These are phyloP conservation scores for Hemileccinum rubropunctum DNA, from an alignment of 768 basidiomycete genomes.

Conservation along the genomic window DNA sequence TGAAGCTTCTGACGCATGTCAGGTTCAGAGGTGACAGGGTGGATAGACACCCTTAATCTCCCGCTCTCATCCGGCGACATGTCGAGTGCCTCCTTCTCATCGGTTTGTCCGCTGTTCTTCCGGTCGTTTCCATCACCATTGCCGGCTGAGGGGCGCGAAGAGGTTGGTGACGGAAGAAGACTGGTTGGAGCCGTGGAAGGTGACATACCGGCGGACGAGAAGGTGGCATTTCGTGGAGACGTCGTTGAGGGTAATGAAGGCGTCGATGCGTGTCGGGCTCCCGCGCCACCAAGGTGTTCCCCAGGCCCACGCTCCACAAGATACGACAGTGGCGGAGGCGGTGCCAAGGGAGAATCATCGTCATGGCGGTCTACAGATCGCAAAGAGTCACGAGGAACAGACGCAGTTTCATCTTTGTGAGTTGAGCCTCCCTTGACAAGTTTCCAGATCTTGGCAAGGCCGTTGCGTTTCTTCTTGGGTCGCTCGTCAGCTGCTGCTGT, in stretches of 20 bases:
- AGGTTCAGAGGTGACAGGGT: constrained; percentile 59
- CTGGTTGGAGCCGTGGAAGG: constrained; percentile 76
- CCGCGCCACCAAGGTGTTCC: constrained; percentile 42
- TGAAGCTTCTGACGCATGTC: constrained; percentile 52
- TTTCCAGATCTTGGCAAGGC: constrained; percentile 78
- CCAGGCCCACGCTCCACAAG: constrained; percentile 61
- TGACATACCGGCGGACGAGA: constrained; percentile 62
- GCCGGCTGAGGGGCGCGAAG: constrained; percentile 60
- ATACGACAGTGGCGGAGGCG: constrained; percentile 90
- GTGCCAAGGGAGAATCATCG: constrained; percentile 77
- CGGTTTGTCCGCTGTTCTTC: constrained; percentile 40
- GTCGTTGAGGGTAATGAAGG: constrained; percentile 62
- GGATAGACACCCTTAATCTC: constrained; percentile 41
- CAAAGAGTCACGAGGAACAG: constrained; percentile 31
- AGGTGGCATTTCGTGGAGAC: constrained; percentile 52
- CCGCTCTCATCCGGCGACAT: constrained; percentile 31
- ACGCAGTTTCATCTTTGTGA: constrained; percentile 36
- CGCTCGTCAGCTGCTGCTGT: constrained; percentile 38
- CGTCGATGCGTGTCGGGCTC: constrained; percentile 61
- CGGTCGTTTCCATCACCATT: constrained; percentile 51
- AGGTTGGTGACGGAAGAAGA: constrained; percentile 70
- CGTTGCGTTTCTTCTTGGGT: constrained; percentile 76
- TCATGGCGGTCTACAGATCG: constrained; percentile 46
- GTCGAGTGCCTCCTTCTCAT: constrained; percentile 42
- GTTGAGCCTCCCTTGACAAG: constrained; percentile 60